Percentiles rank a stretch among this genome's conserved stretches.
These are phyloP conservation scores for Azolla pinnata DNA, from an alignment of 75 land plant genomes.

Conservation along the genomic window DNA sequence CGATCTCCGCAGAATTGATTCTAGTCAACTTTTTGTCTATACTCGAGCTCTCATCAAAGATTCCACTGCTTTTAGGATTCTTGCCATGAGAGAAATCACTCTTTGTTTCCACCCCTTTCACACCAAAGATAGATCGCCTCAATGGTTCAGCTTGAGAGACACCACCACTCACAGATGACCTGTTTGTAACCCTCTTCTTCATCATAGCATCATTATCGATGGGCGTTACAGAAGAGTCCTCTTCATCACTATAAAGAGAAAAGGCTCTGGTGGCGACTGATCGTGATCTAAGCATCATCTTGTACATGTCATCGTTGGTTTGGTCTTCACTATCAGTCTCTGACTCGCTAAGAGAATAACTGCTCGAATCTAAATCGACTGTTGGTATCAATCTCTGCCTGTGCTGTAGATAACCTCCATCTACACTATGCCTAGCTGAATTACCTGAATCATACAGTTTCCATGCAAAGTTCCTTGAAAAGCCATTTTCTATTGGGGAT, in stretches of 20 bases:
- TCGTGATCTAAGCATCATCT: conserved; percentile 45
- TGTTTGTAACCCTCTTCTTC: neutral
- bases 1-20: neutral
- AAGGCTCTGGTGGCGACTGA: conserved; percentile 33
- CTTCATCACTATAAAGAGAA: neutral
- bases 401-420: too few species aligned
- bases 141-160: neutral
- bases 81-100: neutral
- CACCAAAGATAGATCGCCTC: neutral
- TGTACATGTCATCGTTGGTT: conserved; percentile 17
- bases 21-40: neutral
- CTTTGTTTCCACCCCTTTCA: neutral
- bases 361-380: conserved; percentile 46
- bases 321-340: conserved; percentile 22
- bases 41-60: neutral
- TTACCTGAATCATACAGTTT: too few species aligned
- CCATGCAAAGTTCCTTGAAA: too few species aligned
- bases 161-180: neutral
- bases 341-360: conserved; percentile 40
- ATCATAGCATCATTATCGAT: too few species aligned
- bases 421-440: too few species aligned
- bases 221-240: too few species aligned
- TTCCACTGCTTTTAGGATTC: neutral
- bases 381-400: too few species aligned
- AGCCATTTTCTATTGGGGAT: too few species aligned